A percentile compares a stretch with the other conserved stretches of the same genome.
phyloP scores from a whole-genome alignment of 2,329 filamentous ascomycete species.

The Elsinoe ampelina region DNA sequence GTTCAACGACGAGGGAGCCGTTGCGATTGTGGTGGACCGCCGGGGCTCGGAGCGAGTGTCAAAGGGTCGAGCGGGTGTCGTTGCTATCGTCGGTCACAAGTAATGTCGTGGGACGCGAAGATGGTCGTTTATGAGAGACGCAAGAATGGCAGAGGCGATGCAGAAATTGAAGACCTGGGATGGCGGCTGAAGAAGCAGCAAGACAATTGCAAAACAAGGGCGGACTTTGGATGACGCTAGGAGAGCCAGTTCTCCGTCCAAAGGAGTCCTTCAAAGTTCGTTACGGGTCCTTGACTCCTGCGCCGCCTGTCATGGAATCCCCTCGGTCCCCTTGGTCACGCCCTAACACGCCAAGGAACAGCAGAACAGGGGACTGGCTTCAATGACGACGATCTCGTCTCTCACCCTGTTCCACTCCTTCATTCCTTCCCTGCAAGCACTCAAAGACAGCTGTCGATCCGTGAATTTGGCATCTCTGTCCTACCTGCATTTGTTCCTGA shows the following conservation, averaged over 20 bases:
- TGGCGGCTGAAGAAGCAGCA: conserved; percentile 6
- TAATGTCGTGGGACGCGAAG: not conserved
- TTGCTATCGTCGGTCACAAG: not conserved
- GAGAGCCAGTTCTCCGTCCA: not conserved
- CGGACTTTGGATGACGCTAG: conserved; percentile 11
- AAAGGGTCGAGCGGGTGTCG: not conserved
- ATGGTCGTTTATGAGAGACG: not conserved
- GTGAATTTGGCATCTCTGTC: not conserved
- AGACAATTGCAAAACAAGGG: conserved; percentile 12
- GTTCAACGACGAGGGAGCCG: conserved; percentile 5
- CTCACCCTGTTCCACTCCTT: not conserved
- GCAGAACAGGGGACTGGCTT: not conserved
- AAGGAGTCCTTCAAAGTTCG: not conserved
- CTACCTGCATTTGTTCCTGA: not conserved
- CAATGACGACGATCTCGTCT: not conserved
- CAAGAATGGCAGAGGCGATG: not conserved
- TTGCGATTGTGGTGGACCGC: conserved; percentile 8
- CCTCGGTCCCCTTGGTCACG: not conserved
- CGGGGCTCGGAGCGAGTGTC: conserved; percentile 2
- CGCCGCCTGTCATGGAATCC: not conserved
- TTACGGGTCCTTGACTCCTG: not conserved
- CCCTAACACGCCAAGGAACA: not conserved
- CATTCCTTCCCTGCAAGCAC: not conserved
- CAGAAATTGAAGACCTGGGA: not conserved
- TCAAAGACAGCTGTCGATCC: not conserved